Conservation (phyloP, 345 rosid genomes). For the Triadica sebifera region DNA sequence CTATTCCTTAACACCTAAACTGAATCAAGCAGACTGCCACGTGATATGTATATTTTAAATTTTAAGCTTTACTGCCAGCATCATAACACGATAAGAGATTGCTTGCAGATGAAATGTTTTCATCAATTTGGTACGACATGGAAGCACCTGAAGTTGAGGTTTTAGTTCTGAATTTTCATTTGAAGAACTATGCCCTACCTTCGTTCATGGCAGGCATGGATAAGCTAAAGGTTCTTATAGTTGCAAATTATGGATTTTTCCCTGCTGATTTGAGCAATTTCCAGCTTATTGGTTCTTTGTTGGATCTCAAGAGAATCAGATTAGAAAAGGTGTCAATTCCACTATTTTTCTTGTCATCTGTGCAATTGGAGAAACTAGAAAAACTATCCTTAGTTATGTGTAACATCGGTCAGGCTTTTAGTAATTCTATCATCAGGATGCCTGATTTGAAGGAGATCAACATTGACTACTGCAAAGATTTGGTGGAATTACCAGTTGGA, state of each 20-base stretch:
- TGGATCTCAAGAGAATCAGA: conserved; percentile 26
- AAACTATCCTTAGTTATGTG: conserved; percentile 33
- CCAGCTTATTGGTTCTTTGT: conserved; percentile 22
- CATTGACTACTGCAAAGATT: conserved; percentile 33
- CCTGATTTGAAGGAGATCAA: conserved; percentile 25
- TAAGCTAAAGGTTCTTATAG: conserved; percentile 45
- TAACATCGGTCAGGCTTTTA: conserved; percentile 22
- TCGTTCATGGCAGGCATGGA: conserved; percentile 42
- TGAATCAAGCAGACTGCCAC: background rate
- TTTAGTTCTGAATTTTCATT: conserved; percentile 23
- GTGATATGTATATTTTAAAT: background rate
- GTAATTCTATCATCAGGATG: background rate
- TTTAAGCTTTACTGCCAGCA: background rate
- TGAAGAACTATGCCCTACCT: conserved; percentile 37
- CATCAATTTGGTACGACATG: conserved; percentile 22
- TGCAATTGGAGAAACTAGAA: conserved; percentile 13
- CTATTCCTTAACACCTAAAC: background rate
- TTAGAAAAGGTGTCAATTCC: conserved; percentile 29
- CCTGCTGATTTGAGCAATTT: conserved; percentile 39
- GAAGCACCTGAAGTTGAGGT: conserved; percentile 28
- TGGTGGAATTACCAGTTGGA: conserved; percentile 25
- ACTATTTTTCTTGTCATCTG: background rate
- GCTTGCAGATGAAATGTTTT: conserved; percentile 29
- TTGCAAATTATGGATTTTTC: conserved; percentile 36
- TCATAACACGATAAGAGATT: background rate